Evolutionary conservation across 768 basidiomycete species (phyloP), one percentile per base, ranked within the genome.

Genomic region (Lactifluus piperatus): DNA sequence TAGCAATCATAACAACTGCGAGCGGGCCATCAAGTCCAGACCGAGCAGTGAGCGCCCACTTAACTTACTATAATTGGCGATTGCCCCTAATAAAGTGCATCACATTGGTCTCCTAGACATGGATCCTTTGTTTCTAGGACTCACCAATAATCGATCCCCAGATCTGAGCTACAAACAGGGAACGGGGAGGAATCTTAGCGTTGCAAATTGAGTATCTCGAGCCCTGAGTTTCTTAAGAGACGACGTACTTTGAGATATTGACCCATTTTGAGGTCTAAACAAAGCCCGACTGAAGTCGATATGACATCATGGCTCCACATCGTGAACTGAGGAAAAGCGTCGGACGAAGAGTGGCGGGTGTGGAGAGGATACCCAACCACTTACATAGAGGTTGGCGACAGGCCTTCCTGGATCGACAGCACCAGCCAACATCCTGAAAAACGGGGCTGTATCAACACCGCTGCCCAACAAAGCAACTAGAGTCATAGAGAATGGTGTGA

Each of bases 241-340:
- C 22, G 14, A 60, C 30, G 26, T 54, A 63, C 62, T 18, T 64
- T 64, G 26, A 64, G 70, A 67, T 83, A 82, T 36, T 77, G 75
- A 41, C 74, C 75, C 37, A 87, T 76, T 66, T 86, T 86, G 6
- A 84, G 71, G 66, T 83, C 81, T 1, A 73, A 72, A 2, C 82
- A 80, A 11, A 84, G 73, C 32, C 64, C 65, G 51, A 83, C 77
- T 0, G 80, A 83, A 32, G 77, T 82, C 16, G 74, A 70, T 37
- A 85, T 73, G 48, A 82, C 78, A 62, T 82, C 81, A 62, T 83
- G 81, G 65, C 81, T 82, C 82, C 83, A 84, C 81, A 83, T 83
- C 0, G 81, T 78, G 70, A 84, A 84, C 81, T 83, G 46, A 9
- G 14, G 29, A 7, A 14, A 29, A 5, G n/a, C 45, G 32, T 47